Percentiles rank a stretch among this genome's conserved stretches.
Evolutionary conservation across 306 rosid genomes (phyloP).

Genomic region (Lablab purpureus): DNA sequence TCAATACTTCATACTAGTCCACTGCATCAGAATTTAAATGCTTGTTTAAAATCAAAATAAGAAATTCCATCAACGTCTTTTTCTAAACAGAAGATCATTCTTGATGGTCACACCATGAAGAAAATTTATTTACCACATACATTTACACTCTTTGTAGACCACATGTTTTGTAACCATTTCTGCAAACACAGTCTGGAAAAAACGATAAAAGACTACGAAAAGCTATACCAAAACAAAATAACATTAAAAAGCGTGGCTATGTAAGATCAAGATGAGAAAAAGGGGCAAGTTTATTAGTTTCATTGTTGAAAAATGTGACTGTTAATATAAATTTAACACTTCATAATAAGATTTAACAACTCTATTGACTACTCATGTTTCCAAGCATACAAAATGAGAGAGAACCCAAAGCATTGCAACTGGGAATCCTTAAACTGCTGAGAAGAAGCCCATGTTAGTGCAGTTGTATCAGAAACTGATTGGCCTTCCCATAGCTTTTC

Average conservation of each 20-base stretch:
- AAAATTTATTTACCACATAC: neutral
- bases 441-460: conserved; percentile 59
- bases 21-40: neutral
- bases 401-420: conserved; percentile 74
- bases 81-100: conserved; percentile 18
- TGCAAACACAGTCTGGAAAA: neutral
- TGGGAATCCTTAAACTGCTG: conserved; percentile 62
- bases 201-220: neutral
- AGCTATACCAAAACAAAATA: neutral
- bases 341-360: conserved; percentile 3
- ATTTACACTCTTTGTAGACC: neutral
- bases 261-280: conserved; percentile 19
- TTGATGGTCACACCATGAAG: neutral
- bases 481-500: conserved; percentile 59
- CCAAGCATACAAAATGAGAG: conserved; percentile 89
- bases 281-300: conserved; percentile 3
- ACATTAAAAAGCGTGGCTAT: neutral
- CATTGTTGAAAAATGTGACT: conserved; percentile 45
- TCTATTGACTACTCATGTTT: conserved; percentile 65
- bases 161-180: neutral
- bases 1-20: neutral
- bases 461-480: conserved; percentile 57
- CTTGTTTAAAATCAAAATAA: neutral
- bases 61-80: neutral
- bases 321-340: conserved; percentile 36